These are phyloP conservation scores for Globisporangium emineosum DNA, from an alignment of 352 stramenopile species.

Conservation along the genomic window DNA sequence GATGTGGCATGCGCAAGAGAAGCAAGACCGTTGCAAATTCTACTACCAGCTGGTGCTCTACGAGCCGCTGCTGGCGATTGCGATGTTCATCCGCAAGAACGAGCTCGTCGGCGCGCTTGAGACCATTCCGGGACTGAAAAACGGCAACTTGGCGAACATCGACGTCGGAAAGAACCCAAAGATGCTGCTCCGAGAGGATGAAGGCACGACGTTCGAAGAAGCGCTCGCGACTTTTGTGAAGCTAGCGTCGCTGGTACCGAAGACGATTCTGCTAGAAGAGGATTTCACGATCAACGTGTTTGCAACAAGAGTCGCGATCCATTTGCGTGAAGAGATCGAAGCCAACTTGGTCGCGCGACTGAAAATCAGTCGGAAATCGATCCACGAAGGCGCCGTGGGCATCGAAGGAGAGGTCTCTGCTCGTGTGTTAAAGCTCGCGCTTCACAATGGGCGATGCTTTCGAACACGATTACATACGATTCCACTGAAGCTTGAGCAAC, in stretches of 20 bases:
- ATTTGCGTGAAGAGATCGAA: slow-evolving; percentile 72
- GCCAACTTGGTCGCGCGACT: slow-evolving; percentile 57
- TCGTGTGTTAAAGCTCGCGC: slow-evolving; percentile 76
- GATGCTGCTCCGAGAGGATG: slow-evolving; percentile 42
- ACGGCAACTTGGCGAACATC: slow-evolving; percentile 67
- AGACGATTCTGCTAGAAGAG: slow-evolving; percentile 51
- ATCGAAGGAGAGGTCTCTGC: slow-evolving; percentile 70
- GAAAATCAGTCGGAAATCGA: slow-evolving; percentile 54
- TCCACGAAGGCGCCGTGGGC: slow-evolving; percentile 41
- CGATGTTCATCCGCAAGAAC: slow-evolving; percentile 78
- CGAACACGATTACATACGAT: slow-evolving; percentile 60
- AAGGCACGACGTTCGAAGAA: slow-evolving; percentile 44
- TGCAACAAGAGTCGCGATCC: slow-evolving; percentile 52
- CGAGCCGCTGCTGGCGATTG: slow-evolving; percentile 48
- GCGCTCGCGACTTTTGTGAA: slow-evolving; percentile 52
- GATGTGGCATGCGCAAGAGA: slow-evolving; percentile 53
- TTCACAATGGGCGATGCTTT: slow-evolving; percentile 89
- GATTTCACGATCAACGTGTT: slow-evolving; percentile 57
- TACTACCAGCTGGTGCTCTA: slow-evolving; percentile 68
- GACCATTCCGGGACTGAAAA: slow-evolving; percentile 67
- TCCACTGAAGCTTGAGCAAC: slow-evolving; percentile 59
- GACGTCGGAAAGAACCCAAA: slow-evolving; percentile 66
- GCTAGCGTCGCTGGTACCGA: slow-evolving; percentile 60
- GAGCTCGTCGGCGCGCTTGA: slow-evolving; percentile 84
- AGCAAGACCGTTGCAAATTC: slow-evolving; percentile 56